phyloP scores from a whole-genome alignment of 148 eudicot species.

The Cornus florida region DNA sequence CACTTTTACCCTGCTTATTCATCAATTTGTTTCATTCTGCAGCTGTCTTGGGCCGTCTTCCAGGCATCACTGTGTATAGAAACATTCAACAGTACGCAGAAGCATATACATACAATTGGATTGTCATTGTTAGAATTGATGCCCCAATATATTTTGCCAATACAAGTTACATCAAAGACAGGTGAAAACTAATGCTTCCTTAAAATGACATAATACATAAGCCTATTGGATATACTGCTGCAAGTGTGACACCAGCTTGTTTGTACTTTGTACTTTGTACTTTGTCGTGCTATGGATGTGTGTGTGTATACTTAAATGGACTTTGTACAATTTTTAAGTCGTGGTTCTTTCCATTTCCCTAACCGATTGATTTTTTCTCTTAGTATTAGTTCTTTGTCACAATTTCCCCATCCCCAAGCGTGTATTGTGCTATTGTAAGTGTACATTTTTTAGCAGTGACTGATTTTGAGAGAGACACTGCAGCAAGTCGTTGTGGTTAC shows the following conservation, averaged over 20 bases:
- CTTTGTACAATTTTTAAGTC: background rate
- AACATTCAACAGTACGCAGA: slow-evolving; percentile 90
- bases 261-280: background rate
- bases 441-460: too few relatives aligned
- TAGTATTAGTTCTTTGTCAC: background rate
- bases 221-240: background rate
- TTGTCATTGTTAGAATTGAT: slow-evolving; percentile 93
- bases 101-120: slow-evolving; percentile 85
- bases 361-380: background rate
- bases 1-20: background rate
- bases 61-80: slow-evolving; percentile 93
- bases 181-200: slow-evolving; percentile 38
- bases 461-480: too few relatives aligned
- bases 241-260: background rate
- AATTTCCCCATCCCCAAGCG: too few relatives aligned
- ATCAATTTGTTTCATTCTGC: slow-evolving; percentile 30
- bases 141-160: slow-evolving; percentile 99
- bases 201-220: background rate
- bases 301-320: background rate
- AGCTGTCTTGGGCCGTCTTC: slow-evolving; percentile 98
- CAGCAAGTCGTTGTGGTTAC: too few relatives aligned
- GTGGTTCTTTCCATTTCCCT: background rate
- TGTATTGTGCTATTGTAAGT: too few relatives aligned
- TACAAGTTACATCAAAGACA: slow-evolving; percentile 90
- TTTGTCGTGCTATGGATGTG: slow-evolving; percentile 54